Evolutionary conservation across 129 eudicot species (phyloP).

Genomic region (Artemisia annua): DNA sequence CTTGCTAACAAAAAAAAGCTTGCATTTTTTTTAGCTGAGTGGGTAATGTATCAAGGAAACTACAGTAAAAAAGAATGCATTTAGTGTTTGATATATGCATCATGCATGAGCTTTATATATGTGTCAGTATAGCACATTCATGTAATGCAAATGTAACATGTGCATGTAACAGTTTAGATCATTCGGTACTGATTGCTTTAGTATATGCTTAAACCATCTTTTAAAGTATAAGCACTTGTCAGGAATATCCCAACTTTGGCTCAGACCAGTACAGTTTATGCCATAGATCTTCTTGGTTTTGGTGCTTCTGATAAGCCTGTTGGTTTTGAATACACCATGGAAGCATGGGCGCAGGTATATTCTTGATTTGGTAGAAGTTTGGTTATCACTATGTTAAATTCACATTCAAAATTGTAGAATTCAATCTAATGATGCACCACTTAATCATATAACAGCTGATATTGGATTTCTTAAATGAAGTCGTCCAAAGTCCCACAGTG

Average conservation of each 20-base stretch:
- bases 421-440: constrained; percentile 10
- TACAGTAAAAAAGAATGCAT: too few relatives aligned
- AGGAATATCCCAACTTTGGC: constrained; percentile 74
- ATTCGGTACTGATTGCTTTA: too few relatives aligned
- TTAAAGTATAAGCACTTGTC: constrained; percentile 25
- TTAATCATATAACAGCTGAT: constrained; percentile 45
- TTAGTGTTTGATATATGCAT: too few relatives aligned
- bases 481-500: constrained; percentile 75
- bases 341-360: constrained; percentile 80
- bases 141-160: too few relatives aligned
- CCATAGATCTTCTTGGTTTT: constrained; percentile 94
- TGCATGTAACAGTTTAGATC: too few relatives aligned
- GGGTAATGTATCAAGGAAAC: too few relatives aligned
- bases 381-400: constrained; percentile 11
- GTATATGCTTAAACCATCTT: background rate
- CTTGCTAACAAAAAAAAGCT: too few relatives aligned
- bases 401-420: constrained; percentile 12
- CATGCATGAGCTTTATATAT: too few relatives aligned
- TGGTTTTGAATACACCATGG: constrained; percentile 80
- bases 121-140: too few relatives aligned
- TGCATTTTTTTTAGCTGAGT: too few relatives aligned
- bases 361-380: background rate
- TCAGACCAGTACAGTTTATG: constrained; percentile 62
- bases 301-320: constrained; percentile 93
- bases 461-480: constrained; percentile 74